These are phyloP conservation scores for Coniochaeta sp. DNA, from an alignment of 2,329 filamentous ascomycete genomes.

Conservation along the genomic window DNA sequence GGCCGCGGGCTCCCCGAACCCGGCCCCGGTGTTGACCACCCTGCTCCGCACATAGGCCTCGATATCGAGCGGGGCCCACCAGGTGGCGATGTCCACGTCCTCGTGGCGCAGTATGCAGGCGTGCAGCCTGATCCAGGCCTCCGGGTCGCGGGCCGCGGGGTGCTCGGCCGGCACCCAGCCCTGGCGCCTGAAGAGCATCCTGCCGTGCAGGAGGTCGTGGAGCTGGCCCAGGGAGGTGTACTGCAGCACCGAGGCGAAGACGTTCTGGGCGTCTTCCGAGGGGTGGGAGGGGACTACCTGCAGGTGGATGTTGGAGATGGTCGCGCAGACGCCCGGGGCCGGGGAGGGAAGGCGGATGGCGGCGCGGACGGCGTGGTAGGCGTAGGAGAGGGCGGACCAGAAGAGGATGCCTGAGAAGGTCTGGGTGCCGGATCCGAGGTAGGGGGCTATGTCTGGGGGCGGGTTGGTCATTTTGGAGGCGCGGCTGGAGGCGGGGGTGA, in stretches of 20 bases:
- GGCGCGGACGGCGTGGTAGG: not conserved
- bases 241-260: not conserved
- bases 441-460: not conserved
- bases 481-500: not conserved
- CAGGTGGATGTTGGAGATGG: not conserved
- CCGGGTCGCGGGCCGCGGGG: not conserved
- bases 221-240: not conserved
- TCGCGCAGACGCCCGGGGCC: not conserved
- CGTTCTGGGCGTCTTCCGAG: not conserved
- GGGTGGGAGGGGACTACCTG: not conserved
- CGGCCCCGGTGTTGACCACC: no score
- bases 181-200: not conserved
- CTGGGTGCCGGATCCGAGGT: slow-evolving; percentile 5
- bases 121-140: not conserved
- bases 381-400: not conserved
- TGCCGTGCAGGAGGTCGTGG: not conserved
- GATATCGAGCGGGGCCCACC: not conserved
- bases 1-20: not conserved
- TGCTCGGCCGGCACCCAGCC: not conserved
- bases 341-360: not conserved
- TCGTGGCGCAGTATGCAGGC: not conserved
- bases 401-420: slow-evolving; percentile 6
- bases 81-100: not conserved
- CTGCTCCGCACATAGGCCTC: not conserved
- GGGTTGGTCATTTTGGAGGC: not conserved